Evolutionary conservation across 164 flowering plant genomes (phyloP), one percentile per base, ranked within the genome.

Genomic region (Vitis rupestris): DNA sequence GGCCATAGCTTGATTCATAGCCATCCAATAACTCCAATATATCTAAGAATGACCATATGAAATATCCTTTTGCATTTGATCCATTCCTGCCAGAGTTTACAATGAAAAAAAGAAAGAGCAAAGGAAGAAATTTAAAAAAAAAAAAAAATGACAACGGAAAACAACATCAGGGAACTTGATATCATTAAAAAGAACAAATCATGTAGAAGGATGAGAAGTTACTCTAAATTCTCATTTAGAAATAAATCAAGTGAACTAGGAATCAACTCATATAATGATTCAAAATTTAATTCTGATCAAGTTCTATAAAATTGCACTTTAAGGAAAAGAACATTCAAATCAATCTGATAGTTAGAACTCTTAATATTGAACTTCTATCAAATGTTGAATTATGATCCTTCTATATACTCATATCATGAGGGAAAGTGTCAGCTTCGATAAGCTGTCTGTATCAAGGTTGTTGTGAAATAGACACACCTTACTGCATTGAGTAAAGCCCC

Each of bases 41-140:
- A 67, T 85, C 89, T n/a, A 85, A 27, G 75, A 86, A 79, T 12
- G 90, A 84, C 90, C 87, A 86, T 19, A 61, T 15, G 48, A 86
- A 76, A 70, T 82, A 86, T 17, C 86, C 87, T 74, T 71, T 84
- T 2, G 75, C 13, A 50, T 85, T 81, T 51, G 87, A 76, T 67
- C 88, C 88, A 63, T 78, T 78, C 75, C 88, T 85, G 47, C 50
- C 27, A 64, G 8, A 54, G 62, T 10, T 15, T 2, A 49, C 0
- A 60, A 13, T 48, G 4, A 16, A 10, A 31, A 49, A 23, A 23
- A 23, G 27, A 23, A 23, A 23, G 27, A 23, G 27, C 27, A 23
- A 23, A 23, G 27, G 27, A 23, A 23, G 27, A 23, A 23, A 23
- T 23, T 23, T 19, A 19, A 19, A 16, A 10, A 31, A 49, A 17